Conservation (phyloP, 495 filamentous ascomycete species). For the Cercophora newfieldiana region DNA sequence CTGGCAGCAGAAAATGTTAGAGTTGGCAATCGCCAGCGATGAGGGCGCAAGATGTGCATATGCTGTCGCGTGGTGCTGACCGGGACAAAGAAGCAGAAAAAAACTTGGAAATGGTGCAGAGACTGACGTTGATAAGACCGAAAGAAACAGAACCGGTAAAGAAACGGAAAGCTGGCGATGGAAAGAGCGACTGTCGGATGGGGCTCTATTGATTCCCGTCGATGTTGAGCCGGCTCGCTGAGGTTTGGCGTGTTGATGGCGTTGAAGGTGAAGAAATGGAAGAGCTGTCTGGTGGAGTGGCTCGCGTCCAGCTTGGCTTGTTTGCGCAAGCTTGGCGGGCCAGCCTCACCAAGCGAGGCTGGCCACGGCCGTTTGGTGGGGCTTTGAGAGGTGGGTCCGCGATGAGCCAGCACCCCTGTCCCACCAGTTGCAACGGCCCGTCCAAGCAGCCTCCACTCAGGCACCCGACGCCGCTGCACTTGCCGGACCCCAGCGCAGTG, state of each 20-base stretch:
- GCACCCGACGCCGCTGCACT: too few species aligned
- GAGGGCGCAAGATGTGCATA: too few species aligned
- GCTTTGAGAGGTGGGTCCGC: background rate
- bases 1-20: background rate
- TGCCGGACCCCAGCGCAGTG: slow-evolving; percentile 14
- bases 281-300: slow-evolving; percentile 17
- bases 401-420: background rate
- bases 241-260: slow-evolving; percentile 15
- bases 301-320: slow-evolving; percentile 26
- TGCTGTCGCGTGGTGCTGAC: background rate
- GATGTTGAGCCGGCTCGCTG: slow-evolving; percentile 12
- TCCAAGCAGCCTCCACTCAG: background rate
- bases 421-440: slow-evolving; percentile 9
- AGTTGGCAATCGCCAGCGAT: background rate
- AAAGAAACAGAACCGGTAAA: background rate
- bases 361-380: slow-evolving; percentile 14
- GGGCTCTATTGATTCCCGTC: slow-evolving; percentile 7
- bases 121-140: slow-evolving; percentile 19
- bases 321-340: slow-evolving; percentile 9
- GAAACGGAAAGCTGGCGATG: slow-evolving; percentile 12
- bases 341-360: slow-evolving; percentile 28
- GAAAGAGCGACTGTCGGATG: slow-evolving; percentile 17
- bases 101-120: background rate
- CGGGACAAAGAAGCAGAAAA: slow-evolving; percentile 11
- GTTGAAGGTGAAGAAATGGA: slow-evolving; percentile 4